These are phyloP conservation scores for Selaginella moellendorffii DNA, from an alignment of 75 land plant genomes.

Conservation along the genomic window DNA sequence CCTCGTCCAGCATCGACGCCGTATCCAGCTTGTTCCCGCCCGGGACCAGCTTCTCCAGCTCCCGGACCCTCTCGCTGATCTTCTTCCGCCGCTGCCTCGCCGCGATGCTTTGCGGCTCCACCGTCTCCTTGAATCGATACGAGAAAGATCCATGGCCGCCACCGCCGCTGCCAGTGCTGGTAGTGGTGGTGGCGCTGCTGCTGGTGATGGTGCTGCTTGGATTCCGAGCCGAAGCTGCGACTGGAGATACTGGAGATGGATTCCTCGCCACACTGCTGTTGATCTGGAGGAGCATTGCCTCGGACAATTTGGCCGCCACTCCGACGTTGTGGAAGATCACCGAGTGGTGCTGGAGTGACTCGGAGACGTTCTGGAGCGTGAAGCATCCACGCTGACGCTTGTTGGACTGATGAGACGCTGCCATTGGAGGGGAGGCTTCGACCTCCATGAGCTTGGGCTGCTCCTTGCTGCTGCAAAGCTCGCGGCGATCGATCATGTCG, in stretches of 20 bases:
- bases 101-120: background rate
- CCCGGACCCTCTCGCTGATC: conserved; percentile 4
- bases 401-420: too few species aligned
- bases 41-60: conserved; percentile 5
- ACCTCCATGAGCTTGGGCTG: background rate
- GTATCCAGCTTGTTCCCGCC: conserved; percentile 8
- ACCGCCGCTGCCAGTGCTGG: background rate
- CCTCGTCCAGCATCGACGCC: conserved; percentile 6
- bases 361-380: background rate
- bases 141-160: background rate
- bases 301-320: background rate
- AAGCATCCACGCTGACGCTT: background rate
- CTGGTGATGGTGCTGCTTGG: too few species aligned
- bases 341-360: background rate
- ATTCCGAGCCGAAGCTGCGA: too few species aligned
- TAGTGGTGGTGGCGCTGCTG: background rate
- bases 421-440: too few species aligned
- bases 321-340: background rate
- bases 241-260: too few species aligned
- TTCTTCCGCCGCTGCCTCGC: background rate
- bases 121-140: background rate
- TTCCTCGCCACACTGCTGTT: background rate
- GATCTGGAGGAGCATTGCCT: background rate
- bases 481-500: background rate
- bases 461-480: background rate